Evolutionary conservation across 2,329 filamentous ascomycete species (phyloP).

Genomic region (Lasiodiplodia citricola): DNA sequence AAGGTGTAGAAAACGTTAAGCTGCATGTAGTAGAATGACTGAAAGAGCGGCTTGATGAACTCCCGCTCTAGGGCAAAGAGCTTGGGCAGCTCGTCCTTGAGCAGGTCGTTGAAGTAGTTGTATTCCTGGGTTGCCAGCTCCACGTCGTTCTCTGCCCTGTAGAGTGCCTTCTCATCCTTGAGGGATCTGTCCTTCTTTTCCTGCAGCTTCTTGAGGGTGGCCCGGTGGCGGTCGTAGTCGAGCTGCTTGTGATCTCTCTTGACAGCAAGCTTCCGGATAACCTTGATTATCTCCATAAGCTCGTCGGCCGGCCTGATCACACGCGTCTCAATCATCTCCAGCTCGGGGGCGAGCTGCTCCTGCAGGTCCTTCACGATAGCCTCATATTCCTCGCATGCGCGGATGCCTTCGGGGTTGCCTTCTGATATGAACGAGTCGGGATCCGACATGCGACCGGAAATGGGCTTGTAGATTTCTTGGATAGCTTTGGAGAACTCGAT

Average conservation of each 20-base stretch:
- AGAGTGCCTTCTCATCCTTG: constrained; percentile 97
- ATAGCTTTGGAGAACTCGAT: constrained; percentile 98
- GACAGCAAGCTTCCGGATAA: constrained; percentile 82
- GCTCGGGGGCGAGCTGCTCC: constrained; percentile 83
- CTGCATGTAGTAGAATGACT: constrained; percentile 99
- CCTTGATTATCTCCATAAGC: constrained; percentile 91
- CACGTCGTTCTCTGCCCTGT: constrained; percentile 90
- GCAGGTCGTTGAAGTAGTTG: constrained; percentile 96
- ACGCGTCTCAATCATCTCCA: constrained; percentile 95
- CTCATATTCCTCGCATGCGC: constrained; percentile 96
- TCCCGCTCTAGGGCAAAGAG: constrained; percentile 88
- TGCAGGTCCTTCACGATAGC: constrained; percentile 87
- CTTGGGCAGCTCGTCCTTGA: constrained; percentile 94
- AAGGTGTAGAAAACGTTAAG: constrained; percentile 98
- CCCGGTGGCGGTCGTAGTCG: constrained; percentile 88
- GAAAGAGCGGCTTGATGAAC: constrained; percentile 96
- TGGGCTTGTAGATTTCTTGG: constrained; percentile 96
- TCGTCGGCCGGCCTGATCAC: constrained; percentile 93
- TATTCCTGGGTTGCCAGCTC: constrained; percentile 94
- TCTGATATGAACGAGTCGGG: constrained; percentile 81
- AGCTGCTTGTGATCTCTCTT: constrained; percentile 98
- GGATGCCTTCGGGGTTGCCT: constrained; percentile 91
- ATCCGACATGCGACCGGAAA: constrained; percentile 93
- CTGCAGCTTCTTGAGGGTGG: constrained; percentile 87
- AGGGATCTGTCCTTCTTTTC: constrained; percentile 96